Evolutionary conservation across 345 rosid genomes (phyloP).

Genomic region (Eucalyptus leucophloia): DNA sequence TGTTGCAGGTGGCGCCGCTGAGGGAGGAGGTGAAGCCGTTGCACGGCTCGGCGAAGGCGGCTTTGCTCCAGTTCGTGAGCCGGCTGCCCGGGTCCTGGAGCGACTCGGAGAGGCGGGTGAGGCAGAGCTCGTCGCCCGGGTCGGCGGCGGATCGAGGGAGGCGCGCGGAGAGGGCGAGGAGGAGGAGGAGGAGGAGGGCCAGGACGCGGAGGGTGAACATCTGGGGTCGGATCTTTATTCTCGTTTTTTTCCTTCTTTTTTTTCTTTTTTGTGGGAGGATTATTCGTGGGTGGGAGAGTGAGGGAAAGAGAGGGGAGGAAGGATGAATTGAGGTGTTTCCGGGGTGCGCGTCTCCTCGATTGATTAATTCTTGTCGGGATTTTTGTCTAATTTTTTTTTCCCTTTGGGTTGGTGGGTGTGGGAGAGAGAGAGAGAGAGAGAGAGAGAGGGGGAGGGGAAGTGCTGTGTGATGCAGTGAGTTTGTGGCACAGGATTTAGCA

Average conservation of each 20-base stretch:
- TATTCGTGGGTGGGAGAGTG: background rate
- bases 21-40: conserved; percentile 61
- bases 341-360: background rate
- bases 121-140: conserved; percentile 6
- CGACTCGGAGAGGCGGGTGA: conserved; percentile 19
- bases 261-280: background rate
- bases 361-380: background rate
- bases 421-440: background rate
- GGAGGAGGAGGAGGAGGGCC: background rate
- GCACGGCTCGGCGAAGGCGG: conserved; percentile 56
- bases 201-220: background rate
- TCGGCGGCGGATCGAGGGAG: background rate
- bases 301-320: background rate
- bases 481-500: background rate
- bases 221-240: background rate
- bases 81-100: conserved; percentile 59
- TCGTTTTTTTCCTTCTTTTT: too few relatives aligned
- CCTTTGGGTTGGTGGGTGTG: background rate
- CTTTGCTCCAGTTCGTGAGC: conserved; percentile 75
- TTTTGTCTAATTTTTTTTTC: background rate
- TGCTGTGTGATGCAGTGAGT: background rate
- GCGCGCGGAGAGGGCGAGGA: background rate
- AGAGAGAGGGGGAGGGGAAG: background rate
- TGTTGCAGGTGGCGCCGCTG: conserved; percentile 80
- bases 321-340: background rate